These are phyloP conservation scores for Collybia mongolica DNA, from an alignment of 768 basidiomycete genomes.

Conservation along the genomic window DNA sequence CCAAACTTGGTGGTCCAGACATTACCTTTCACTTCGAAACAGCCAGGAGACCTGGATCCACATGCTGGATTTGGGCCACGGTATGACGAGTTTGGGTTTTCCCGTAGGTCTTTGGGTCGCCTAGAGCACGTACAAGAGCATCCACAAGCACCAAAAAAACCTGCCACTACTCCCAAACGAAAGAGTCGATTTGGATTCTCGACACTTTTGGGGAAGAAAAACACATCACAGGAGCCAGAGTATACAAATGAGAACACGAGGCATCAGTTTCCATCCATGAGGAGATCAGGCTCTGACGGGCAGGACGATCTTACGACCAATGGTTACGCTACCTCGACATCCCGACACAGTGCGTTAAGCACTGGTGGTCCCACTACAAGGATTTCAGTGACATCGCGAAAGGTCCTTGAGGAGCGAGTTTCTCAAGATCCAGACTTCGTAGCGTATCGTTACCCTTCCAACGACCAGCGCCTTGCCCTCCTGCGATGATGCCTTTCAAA, in stretches of 20 bases:
- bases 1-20: conserved; percentile 54
- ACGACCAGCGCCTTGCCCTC: conserved; percentile 66
- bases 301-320: conserved; percentile 46
- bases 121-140: conserved; percentile 34
- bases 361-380: conserved; percentile 40
- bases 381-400: conserved; percentile 65
- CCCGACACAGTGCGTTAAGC: conserved; percentile 49
- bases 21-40: conserved; percentile 36
- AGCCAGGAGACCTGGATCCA: conserved; percentile 21
- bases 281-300: conserved; percentile 41
- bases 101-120: conserved; percentile 56
- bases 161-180: conserved; percentile 49
- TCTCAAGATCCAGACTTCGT: conserved; percentile 84
- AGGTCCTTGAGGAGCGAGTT: conserved; percentile 76
- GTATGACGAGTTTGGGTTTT: conserved; percentile 75
- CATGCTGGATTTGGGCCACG: conserved; percentile 36
- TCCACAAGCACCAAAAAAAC: conserved; percentile 18
- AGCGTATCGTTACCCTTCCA: conserved; percentile 85
- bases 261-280: conserved; percentile 45
- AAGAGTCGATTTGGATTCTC: conserved; percentile 74
- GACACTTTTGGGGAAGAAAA: conserved; percentile 62
- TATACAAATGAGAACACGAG: conserved; percentile 30
- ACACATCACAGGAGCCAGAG: conserved; percentile 30
- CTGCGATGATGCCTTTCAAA: conserved; percentile 35
- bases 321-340: conserved; percentile 49